Evolutionary conservation across 176 grass and related monocot species (phyloP).

Genomic region (Musa beccarii): DNA sequence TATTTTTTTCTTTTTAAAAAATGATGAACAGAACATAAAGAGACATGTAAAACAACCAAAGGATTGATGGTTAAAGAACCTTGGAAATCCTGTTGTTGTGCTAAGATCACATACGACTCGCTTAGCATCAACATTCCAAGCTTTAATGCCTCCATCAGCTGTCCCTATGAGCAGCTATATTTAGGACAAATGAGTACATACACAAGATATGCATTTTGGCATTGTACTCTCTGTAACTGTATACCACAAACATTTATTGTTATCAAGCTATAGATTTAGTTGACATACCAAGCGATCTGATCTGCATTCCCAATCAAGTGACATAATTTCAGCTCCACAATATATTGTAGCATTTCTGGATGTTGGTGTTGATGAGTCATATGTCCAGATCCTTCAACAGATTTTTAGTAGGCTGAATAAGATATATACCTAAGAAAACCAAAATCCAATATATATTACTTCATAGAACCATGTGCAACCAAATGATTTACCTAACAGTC

Average conservation of each 20-base stretch:
- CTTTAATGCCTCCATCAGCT: slow-evolving; percentile 93
- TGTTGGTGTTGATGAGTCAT: slow-evolving; percentile 81
- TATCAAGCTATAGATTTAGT: slow-evolving; percentile 12
- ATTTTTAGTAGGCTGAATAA: slow-evolving; percentile 24
- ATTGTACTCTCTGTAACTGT: not conserved
- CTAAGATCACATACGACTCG: slow-evolving; percentile 86
- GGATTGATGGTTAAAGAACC: slow-evolving; percentile 31
- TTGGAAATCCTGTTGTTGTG: slow-evolving; percentile 85
- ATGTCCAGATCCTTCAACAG: slow-evolving; percentile 78
- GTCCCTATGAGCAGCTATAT: slow-evolving; percentile 97
- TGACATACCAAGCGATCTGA: slow-evolving; percentile 88
- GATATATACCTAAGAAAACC: slow-evolving; percentile 12
- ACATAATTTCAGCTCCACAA: slow-evolving; percentile 82
- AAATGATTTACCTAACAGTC: slow-evolving; percentile 73
- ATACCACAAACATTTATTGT: slow-evolving; percentile 11
- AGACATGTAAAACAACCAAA: not conserved
- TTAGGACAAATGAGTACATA: slow-evolving; percentile 58
- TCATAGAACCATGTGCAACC: not conserved
- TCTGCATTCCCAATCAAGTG: slow-evolving; percentile 98
- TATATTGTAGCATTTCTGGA: slow-evolving; percentile 98
- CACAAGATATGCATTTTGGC: slow-evolving; percentile 27
- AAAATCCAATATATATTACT: not conserved
- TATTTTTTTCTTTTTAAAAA: slow-evolving; percentile 23
- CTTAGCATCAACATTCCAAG: slow-evolving; percentile 99
- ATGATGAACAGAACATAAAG: slow-evolving; percentile 8